Base-by-base conservation (phyloP, 192 early-diverging fungal genomes). In the Coemansia sp. region DNA sequence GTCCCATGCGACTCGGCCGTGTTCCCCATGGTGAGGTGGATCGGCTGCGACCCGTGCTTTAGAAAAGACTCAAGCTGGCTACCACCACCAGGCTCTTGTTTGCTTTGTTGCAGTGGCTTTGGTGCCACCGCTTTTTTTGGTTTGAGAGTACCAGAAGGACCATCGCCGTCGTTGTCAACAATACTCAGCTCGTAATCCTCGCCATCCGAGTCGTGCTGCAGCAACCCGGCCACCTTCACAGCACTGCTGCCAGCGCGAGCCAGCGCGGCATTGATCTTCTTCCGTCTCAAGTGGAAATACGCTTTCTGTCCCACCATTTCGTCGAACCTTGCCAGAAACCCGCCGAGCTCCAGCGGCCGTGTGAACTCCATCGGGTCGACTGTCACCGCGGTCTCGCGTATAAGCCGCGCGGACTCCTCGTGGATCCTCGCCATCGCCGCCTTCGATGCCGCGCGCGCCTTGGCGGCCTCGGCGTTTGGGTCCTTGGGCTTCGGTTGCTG, bases 321-420 rank as follows among this genome's bases (percentile, higher is more conserved):
- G 39, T 76, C 67, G 59, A 70, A 81, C 18, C 64, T 69, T 3
- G 57, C 23, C 9, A 70, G 76, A 60, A 75, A 81, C 48, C 65
- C 73, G 9, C 39, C 44, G 3, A 81, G 67, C 4, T 26, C 32
- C 15, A 81, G 66, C 0, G 64, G 66, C 16, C 37, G 50, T 3
- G 79, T 81, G 43, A 63, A 81, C 11, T 81, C 79, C 19, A 66
- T 10, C 3, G 79, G 79, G 41, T 81, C 68, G 37, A 81, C 66
- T 11, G 63, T 56, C 23, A 81, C 74, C 0, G 70, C 63, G 23
- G 79, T 81, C 32, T 81, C 79, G 47, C 79, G 79, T 26, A 81
- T 59, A n/a, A 83, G 64, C 0, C 80, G 71, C 44, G 73, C 75
- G 13, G 80, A 74, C 54, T 83, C 80, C 49, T 73, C 70, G 50